Base-by-base conservation (phyloP, 768 basidiomycete genomes). In the Boletus tomentosulus region DNA sequence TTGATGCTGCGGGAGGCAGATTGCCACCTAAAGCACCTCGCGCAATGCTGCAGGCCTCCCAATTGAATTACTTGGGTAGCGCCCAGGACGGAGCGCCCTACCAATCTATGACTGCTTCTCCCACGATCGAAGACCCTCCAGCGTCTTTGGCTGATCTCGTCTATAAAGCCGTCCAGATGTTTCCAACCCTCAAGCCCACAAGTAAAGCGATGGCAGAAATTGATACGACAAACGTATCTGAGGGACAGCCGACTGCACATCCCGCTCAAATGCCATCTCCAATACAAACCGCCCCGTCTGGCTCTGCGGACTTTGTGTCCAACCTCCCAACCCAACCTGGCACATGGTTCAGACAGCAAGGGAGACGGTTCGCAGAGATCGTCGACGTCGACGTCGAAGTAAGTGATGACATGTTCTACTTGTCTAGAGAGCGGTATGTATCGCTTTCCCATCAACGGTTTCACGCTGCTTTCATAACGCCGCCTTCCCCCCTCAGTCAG, bases 341-440 rank as follows among this genome's bases (percentile, higher is more conserved):
- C 1, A 41, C 60, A 27, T 69, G 68, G 68, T 67, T 67, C 35
- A 61, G 44, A 44, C 59, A 60, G 24, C 62, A 44, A 27, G 68
- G 68, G 15, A 41, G 44, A 9, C 48, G 22, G 7, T 37, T 56
- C 4, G 56, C 67, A 48, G 56, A 65, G 39, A 57, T 69, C 34
- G 51, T 62, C 43, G 51, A 71, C 16, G 43, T 69, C 30, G 50
- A 61, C 9, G 42, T 69, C 25, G 49, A 59, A 24, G 54, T 69
- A 2, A 53, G 53, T 24, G 56, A 62, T 7, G 55, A 59, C 31
- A 43, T 69, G 56, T 70, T 66, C 30, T 56, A 56, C 56, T 2
- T 48, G 25, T 55, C 56, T 8, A 44, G 5, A 27, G 62, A 58
- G 35, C 48, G 51, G 66, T 67, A 52, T 19, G 63, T 58, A 15